Base-by-base conservation (phyloP, 257 asterid genomes). In the Leonotis leonurus region DNA sequence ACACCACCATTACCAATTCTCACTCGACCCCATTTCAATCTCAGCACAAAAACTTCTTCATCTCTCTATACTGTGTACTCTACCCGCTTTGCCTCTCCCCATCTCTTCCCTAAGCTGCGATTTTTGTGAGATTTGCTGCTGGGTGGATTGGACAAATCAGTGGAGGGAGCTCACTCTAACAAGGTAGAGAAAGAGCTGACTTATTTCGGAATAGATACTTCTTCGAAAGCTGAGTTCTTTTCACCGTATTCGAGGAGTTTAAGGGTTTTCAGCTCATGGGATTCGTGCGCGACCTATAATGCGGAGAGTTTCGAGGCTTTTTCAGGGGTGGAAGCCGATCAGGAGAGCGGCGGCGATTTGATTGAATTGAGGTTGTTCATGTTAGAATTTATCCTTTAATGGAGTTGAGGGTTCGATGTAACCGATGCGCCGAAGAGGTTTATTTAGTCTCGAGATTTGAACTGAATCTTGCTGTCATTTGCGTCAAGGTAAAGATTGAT, bases 371-470 rank as follows among this genome's bases (percentile, higher is more conserved):
- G 77, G 70, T 60, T 84, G 68, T 73, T 73, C 62, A 14, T 61
- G 68, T 69, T 72, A 67, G 78, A 73, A 81, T 75, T 67, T 71
- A 46, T 60, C 82, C 75, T 80, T 85, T 77, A 78, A 90, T 90
- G 97, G 97, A 87, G 90, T 76, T 83, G 26, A 78, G 78, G 87
- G 80, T 86, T 80, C 73, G 85, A 79, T 78, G 89, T 78, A 64
- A 79, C 77, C 79, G 94, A 71, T 77, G 92, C 68, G 72, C 75
- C 67, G 63, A 22, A n/a, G 69, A 64, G 73, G 73, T 74, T 73
- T 54, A 74, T 80, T 62, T 57, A 43, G 72, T 75, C 68, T 73
- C 60, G 40, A 74, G 83, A 70, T 73, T 85, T 73, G 68, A 70
- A 65, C 81, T 78, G 57, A 72, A 68, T 70, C 73, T 75, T 22